Base-by-base conservation (phyloP, 2,329 filamentous ascomycete species). In the Seiridium unicorne region DNA sequence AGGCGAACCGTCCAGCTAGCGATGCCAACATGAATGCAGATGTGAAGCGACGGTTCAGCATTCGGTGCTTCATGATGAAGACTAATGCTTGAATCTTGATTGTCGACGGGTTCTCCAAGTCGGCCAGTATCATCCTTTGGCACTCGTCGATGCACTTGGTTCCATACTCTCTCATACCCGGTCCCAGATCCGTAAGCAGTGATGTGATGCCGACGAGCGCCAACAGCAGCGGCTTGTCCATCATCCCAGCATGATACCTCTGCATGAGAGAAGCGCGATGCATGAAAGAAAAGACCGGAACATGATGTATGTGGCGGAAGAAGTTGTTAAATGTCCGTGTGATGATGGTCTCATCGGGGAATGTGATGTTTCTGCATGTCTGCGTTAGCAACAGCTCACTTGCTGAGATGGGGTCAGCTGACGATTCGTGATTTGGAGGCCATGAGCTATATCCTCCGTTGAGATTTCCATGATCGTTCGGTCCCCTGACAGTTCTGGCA, bases 231-330 rank as follows among this genome's bases (percentile, higher is more conserved):
- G 82, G 75, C 46, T 77, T 79, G 65, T 86, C 83, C 63, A 86
- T 80, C 62, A 82, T 82, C 53, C 82, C 83, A 4, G 81, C 78
- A 63, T 84, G 80, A 67, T 84, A 84, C 36, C 83, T 78, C 67
- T 85, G 83, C 82, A 85, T 84, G 32, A 86, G 78, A 2, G 84
- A 86, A 10, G 83, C 82, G 34, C 83, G 81, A 65, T 86, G 84
- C 13, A 86, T 71, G 60, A 86, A 86, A 9, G 82, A 84, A 72
- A 83, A 84, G 65, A 83, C 82, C 49, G 84, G 82, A 56, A 86
- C 82, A 62, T 86, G 84, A 70, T 86, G 83, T 46, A 86, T 77
- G 66, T 85, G 81, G 47, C 81, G 80, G 69, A 86, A 86, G 72
- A 84, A 86, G 64, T 81, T 79, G 65, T 82, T 82, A 63, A 86